Evolutionary conservation across 352 stramenopile species (phyloP).

Genomic region (Globisporangium spinosum): DNA sequence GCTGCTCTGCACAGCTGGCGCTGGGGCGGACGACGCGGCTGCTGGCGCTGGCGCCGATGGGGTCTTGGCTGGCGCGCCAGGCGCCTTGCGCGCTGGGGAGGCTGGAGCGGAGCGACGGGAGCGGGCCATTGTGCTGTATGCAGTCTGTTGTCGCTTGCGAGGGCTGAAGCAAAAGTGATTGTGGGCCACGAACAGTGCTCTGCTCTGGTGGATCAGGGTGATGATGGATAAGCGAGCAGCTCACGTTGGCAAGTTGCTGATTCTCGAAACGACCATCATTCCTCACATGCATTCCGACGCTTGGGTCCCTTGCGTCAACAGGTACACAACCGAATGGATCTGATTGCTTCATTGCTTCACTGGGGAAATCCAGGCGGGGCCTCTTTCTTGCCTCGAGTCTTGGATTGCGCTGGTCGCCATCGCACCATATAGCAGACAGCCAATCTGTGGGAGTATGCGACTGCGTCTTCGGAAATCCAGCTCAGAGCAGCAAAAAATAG

Average conservation of each 20-base stretch:
- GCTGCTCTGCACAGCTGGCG: constrained; percentile 26
- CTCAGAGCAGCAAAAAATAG: too few species aligned
- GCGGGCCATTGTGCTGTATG: constrained; percentile 47
- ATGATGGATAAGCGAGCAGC: not conserved
- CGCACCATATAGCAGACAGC: too few species aligned
- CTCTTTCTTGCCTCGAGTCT: too few species aligned
- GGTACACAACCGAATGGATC: not conserved
- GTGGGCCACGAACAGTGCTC: constrained; percentile 4
- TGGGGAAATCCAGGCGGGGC: not conserved
- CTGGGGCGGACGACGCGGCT: constrained; percentile 27
- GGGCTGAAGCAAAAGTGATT: constrained; percentile 12
- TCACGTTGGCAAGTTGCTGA: not conserved
- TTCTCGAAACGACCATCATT: constrained; percentile 8
- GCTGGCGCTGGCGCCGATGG: constrained; percentile 25
- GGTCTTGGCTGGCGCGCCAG: constrained; percentile 18
- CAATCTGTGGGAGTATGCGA: too few species aligned
- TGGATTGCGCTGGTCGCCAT: too few species aligned
- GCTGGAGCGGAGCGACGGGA: constrained; percentile 52
- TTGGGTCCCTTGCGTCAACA: not conserved
- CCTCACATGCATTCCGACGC: not conserved
- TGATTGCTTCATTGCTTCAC: not conserved
- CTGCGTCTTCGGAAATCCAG: too few species aligned
- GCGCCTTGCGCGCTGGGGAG: constrained; percentile 42
- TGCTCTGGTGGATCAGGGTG: not conserved
- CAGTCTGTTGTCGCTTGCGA: constrained; percentile 6